phyloP scores from a whole-genome alignment of 2,329 filamentous ascomycete genomes.

The Onygena corvina region DNA sequence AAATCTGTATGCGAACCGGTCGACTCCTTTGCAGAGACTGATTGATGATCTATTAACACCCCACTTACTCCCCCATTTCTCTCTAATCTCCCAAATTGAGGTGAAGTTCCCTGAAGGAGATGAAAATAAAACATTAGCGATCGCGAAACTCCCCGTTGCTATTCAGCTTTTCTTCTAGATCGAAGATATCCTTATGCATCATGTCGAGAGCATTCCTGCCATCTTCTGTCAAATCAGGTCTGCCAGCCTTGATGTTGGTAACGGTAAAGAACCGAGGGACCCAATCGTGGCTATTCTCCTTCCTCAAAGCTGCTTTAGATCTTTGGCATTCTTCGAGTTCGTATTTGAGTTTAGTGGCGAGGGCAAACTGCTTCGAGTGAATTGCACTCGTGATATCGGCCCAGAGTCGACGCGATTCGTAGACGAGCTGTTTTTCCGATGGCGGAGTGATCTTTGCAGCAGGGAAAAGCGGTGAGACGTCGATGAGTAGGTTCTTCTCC shows the following conservation, averaged over 20 bases:
- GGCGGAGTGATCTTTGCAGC: constrained; percentile 70
- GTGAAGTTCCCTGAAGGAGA: too few species aligned
- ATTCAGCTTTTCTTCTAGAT: constrained; percentile 32
- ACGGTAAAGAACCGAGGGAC: constrained; percentile 76
- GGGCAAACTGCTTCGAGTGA: constrained; percentile 63
- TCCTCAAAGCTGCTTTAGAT: constrained; percentile 68
- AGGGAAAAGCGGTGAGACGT: constrained; percentile 71
- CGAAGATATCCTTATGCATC: constrained; percentile 42
- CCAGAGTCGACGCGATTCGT: constrained; percentile 87
- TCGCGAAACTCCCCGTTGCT: background rate
- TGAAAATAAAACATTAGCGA: background rate
- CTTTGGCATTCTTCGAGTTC: constrained; percentile 86
- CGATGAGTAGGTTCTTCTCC: constrained; percentile 62
- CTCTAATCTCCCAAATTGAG: too few species aligned
- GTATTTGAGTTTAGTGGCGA: constrained; percentile 76
- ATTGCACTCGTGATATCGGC: constrained; percentile 78
- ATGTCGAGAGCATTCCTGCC: constrained; percentile 47
- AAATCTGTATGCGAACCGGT: background rate
- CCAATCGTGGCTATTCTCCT: constrained; percentile 58
- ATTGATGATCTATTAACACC: background rate
- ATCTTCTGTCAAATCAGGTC: constrained; percentile 51
- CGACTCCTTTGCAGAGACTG: background rate
- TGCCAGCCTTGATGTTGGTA: constrained; percentile 47
- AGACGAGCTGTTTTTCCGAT: constrained; percentile 62
- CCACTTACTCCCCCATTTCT: too few species aligned